Percentiles rank a stretch among this genome's conserved stretches.
Conservation (phyloP, 768 basidiomycete genomes). For the Phallus indusiatus region DNA sequence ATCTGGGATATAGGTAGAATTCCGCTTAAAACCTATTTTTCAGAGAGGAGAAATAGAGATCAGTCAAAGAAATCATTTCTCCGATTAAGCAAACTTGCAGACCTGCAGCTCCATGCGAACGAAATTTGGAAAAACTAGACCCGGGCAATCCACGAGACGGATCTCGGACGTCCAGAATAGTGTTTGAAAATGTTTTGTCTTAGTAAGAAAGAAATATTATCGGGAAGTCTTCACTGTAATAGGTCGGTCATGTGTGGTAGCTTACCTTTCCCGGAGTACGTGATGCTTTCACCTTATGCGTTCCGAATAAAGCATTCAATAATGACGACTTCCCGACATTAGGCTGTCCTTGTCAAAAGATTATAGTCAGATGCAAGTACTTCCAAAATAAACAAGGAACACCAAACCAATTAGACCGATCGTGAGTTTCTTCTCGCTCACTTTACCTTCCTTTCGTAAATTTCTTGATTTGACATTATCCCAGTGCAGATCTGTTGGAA, state of each 20-base stretch:
- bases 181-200: constrained; percentile 96
- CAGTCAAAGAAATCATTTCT: not conserved
- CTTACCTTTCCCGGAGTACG: constrained; percentile 78
- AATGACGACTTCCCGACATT: constrained; percentile 94
- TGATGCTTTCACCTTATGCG: constrained; percentile 68
- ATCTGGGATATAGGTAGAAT: constrained; percentile 75
- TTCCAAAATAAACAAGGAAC: not conserved
- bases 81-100: constrained; percentile 9
- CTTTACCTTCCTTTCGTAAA: constrained; percentile 25
- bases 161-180: constrained; percentile 81
- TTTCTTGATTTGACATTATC: constrained; percentile 33
- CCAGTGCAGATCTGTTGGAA: constrained; percentile 37
- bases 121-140: constrained; percentile 81
- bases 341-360: constrained; percentile 57
- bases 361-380: not conserved
- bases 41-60: constrained; percentile 1
- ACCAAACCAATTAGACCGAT: constrained; percentile 68
- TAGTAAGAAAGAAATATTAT: not conserved
- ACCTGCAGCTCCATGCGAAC: constrained; percentile 81
- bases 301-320: constrained; percentile 84
- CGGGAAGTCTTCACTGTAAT: not conserved
- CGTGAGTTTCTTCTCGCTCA: constrained; percentile 46
- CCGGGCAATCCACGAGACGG: constrained; percentile 91
- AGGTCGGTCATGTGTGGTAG: not conserved
- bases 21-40: constrained; percentile 50